Evolutionary conservation across 2,329 filamentous ascomycete species (phyloP), one percentile per base, ranked within the genome.

Genomic region (Sporothrix inflata): DNA sequence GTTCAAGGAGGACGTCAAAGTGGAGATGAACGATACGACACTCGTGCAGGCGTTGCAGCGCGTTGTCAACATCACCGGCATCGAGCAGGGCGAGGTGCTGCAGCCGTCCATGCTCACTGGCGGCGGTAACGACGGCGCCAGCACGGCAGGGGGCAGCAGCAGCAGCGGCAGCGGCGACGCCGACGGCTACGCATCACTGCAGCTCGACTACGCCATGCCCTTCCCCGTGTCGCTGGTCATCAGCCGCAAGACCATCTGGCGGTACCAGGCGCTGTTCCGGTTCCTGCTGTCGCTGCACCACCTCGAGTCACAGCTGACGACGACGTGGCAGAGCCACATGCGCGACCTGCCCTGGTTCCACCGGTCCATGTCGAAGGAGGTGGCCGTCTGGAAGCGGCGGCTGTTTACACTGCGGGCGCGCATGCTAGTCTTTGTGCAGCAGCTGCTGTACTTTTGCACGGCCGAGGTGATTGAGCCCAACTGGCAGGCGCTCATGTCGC

Each of bases 1-100:
- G 0, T 99, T 97, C 86, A 99, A 98, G 79, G 96, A 99, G 82
- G 95, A 99, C 79, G 93, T 99, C 81, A 97, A 97, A 81, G 94
- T 99, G 27, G 91, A 94, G 78, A 98, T 98, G 92, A 98, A 98
- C 80, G 94, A 97, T 77, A 91, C 95, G 51, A 93, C 94, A 6
- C 88, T 99, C 61, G 97, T 94, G 14, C 97, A 97, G 78, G 97
- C 94, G 83, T 85, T 99, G 73, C 97, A 98, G 87, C 91, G 95
- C 70, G 95, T 99, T 69, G 95, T 99, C 75, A 98, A 94, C 78
- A 97, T 98, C 75, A 97, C 94, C 3, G 96, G 96, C 60, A 93
- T 98, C 74, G 95, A 98, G 77, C 92, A 97, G 80, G 94, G 95
- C 74, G 92, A 96, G 77, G 89, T 89, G 38, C 89, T 97, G 72